A percentile compares a stretch with the other conserved stretches of the same genome.
phyloP scores from a whole-genome alignment of 805 yeast species.

The Hanseniaspora pseudoguilliermondii region DNA sequence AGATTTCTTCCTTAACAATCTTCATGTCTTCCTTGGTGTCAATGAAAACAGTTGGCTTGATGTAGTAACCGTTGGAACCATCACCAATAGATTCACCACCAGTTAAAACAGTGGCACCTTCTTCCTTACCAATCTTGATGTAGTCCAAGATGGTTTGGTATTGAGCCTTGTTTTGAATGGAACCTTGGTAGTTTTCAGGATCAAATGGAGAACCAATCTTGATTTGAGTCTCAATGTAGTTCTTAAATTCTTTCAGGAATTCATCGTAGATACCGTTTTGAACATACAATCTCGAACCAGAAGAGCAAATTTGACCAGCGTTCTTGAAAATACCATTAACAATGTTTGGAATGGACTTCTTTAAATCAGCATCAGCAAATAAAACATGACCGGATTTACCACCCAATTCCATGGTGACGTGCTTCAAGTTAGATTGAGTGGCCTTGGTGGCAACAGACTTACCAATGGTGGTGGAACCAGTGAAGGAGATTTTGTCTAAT shows the following conservation, averaged over 20 bases:
- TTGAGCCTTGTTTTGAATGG: conserved; percentile 61
- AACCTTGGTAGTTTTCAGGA: conserved; percentile 57
- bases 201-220: conserved; percentile 71
- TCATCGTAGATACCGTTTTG: conserved; percentile 61
- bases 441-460: conserved; percentile 56
- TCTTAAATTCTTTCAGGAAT: conserved; percentile 45
- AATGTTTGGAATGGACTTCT: conserved; percentile 34
- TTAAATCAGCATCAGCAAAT: conserved; percentile 52
- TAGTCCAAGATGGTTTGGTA: conserved; percentile 55
- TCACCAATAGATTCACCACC: conserved; percentile 50
- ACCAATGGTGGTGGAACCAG: conserved; percentile 72
- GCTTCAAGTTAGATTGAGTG: conserved; percentile 60
- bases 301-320: conserved; percentile 75
- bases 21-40: conserved; percentile 51
- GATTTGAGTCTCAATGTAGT: conserved; percentile 40
- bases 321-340: conserved; percentile 61
- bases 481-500: conserved; percentile 65
- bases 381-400: conserved; percentile 73
- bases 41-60: conserved; percentile 62
- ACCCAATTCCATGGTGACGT: conserved; percentile 70
- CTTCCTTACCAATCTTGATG: conserved; percentile 52
- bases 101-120: conserved; percentile 53
- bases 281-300: conserved; percentile 67
- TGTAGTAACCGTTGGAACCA: conserved; percentile 47
- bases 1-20: conserved; percentile 62